phyloP scores from a whole-genome alignment of 345 rosid genomes.

The Eucalyptus marginata region DNA sequence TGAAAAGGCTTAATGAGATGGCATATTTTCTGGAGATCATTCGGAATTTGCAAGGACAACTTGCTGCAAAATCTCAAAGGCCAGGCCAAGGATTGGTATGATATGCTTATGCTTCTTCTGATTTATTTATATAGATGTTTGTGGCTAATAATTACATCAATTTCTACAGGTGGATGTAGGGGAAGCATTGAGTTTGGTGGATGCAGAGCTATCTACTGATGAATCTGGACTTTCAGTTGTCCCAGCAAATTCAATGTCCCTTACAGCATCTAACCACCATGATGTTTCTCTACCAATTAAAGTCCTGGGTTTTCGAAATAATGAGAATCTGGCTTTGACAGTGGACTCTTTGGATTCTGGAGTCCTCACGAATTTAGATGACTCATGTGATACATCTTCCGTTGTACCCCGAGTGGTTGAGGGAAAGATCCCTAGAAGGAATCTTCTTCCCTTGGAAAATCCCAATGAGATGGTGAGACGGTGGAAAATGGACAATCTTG shows the following conservation, averaged over 20 bases:
- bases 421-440: constrained; percentile 20
- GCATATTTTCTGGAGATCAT: constrained; percentile 77
- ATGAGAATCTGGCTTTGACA: constrained; percentile 48
- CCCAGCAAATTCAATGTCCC: constrained; percentile 23
- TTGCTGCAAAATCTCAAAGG: constrained; percentile 53
- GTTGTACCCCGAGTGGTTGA: constrained; percentile 29
- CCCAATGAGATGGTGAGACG: constrained; percentile 97
- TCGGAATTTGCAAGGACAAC: constrained; percentile 63
- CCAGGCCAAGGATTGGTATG: constrained; percentile 58
- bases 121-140: not conserved
- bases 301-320: not conserved
- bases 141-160: not conserved
- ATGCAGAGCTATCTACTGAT: constrained; percentile 21
- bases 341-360: constrained; percentile 26
- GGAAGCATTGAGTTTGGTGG: constrained; percentile 26
- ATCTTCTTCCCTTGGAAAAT: constrained; percentile 69
- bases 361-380: constrained; percentile 20
- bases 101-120: not conserved
- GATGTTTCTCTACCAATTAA: constrained; percentile 14
- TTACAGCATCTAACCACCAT: constrained; percentile 16
- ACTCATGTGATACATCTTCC: constrained; percentile 34
- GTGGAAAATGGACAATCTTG: constrained; percentile 79
- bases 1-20: constrained; percentile 60
- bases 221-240: constrained; percentile 46
- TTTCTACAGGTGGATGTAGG: constrained; percentile 42